Conservation (phyloP, 225 moss, liverwort and hornwort genomes). For the Pseudoscleropodium purum region DNA sequence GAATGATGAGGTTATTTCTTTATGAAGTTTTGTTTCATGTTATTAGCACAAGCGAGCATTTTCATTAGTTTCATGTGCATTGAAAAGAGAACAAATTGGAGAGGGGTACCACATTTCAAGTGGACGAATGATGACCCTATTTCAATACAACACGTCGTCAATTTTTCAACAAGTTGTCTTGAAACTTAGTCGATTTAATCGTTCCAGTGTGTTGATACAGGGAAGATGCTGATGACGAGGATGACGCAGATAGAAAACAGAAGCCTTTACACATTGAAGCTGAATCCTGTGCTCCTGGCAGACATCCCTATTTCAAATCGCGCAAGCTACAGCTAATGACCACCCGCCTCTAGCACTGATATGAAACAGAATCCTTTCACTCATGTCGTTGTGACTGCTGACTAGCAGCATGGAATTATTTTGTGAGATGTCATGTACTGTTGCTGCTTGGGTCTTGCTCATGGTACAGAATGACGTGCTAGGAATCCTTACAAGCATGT, state of each 20-base stretch:
- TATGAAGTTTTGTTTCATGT: not conserved
- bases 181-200: not conserved
- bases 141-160: not conserved
- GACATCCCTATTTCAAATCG: conserved; percentile 61
- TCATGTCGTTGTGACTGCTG: not conserved
- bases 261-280: conserved; percentile 38
- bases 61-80: not conserved
- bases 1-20: not conserved
- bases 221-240: conserved; percentile 59
- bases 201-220: conserved; percentile 10
- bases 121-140: not conserved
- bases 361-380: not conserved
- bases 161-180: not conserved
- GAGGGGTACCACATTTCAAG: not conserved
- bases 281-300: conserved; percentile 46
- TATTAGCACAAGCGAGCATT: not conserved
- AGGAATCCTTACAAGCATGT: not conserved
- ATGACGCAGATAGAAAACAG: conserved; percentile 39
- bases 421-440: not conserved
- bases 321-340: conserved; percentile 57
- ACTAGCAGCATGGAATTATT: not conserved
- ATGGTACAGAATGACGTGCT: not conserved
- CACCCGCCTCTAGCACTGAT: conserved; percentile 26
- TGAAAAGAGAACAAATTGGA: not conserved
- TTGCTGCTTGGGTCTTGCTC: not conserved